Evolutionary conservation across 495 filamentous ascomycete species (phyloP).

Genomic region (Aspergillus sclerotioniger): DNA sequence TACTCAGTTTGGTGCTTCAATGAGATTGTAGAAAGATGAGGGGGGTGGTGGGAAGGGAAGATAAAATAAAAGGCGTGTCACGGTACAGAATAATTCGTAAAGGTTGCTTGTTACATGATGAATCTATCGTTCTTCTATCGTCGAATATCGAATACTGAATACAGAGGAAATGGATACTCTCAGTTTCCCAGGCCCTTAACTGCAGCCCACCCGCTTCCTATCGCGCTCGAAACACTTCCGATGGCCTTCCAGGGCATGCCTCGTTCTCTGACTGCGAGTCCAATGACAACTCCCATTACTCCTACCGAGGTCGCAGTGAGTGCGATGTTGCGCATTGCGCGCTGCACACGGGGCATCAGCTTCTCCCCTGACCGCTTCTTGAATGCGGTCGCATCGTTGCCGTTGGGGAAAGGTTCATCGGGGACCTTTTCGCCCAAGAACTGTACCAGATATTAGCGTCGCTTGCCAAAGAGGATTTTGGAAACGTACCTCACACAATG

Average conservation of each 20-base stretch:
- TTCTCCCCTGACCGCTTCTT: not conserved
- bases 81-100: too few relatives aligned
- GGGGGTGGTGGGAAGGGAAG: too few relatives aligned
- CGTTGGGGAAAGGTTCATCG: slow-evolving; percentile 1
- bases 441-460: not conserved
- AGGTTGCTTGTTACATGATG: too few relatives aligned
- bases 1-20: too few relatives aligned
- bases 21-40: too few relatives aligned
- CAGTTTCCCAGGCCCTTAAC: not conserved
- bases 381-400: slow-evolving; percentile 3
- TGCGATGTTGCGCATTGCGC: not conserved
- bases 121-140: too few relatives aligned
- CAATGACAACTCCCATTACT: not conserved
- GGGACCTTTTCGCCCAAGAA: slow-evolving; percentile 11
- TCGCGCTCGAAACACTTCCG: not conserved
- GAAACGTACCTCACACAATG: slow-evolving; percentile 47
- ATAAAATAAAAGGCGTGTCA: too few relatives aligned
- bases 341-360: not conserved
- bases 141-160: too few relatives aligned
- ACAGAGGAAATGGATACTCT: not conserved
- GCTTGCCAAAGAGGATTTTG: too few relatives aligned
- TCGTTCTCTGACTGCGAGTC: not conserved
- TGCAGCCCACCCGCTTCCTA: not conserved
- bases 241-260: not conserved
- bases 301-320: not conserved